phyloP scores from a whole-genome alignment of 805 yeast genomes.

The Lachancea thermotolerans region DNA sequence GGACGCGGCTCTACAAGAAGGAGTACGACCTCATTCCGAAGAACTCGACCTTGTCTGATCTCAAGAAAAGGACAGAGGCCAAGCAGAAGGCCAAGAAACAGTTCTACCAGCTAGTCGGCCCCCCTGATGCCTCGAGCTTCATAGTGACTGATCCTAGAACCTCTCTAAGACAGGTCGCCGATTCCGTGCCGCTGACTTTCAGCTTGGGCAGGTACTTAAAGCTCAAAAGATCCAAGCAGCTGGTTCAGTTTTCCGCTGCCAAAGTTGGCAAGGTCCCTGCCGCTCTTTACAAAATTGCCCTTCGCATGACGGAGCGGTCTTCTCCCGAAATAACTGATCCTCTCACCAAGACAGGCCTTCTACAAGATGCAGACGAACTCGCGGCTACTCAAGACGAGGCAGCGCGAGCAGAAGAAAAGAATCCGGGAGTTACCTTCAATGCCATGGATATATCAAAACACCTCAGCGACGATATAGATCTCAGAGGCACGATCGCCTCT shows the following conservation, averaged over 20 bases:
- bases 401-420: constrained; percentile 30
- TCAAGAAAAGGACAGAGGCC: constrained; percentile 54
- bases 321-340: constrained; percentile 40
- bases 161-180: constrained; percentile 39
- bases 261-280: constrained; percentile 67
- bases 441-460: constrained; percentile 38
- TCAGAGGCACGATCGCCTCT: constrained; percentile 40
- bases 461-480: constrained; percentile 38
- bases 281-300: constrained; percentile 51
- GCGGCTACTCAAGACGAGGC: constrained; percentile 22
- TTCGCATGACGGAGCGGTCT: constrained; percentile 51
- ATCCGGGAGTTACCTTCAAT: constrained; percentile 32
- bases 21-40: constrained; percentile 36
- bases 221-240: constrained; percentile 54
- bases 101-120: constrained; percentile 31
- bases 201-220: constrained; percentile 64
- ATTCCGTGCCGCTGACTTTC: constrained; percentile 48
- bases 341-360: constrained; percentile 41
- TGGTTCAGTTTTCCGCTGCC: constrained; percentile 55
- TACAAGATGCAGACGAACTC: constrained; percentile 42
- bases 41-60: constrained; percentile 41
- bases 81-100: constrained; percentile 41
- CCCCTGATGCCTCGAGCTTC: constrained; percentile 23
- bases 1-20: constrained; percentile 37
- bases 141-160: constrained; percentile 31